Evolutionary conservation across 352 stramenopile genomes (phyloP).

Genomic region (Pythium plurisporium): DNA sequence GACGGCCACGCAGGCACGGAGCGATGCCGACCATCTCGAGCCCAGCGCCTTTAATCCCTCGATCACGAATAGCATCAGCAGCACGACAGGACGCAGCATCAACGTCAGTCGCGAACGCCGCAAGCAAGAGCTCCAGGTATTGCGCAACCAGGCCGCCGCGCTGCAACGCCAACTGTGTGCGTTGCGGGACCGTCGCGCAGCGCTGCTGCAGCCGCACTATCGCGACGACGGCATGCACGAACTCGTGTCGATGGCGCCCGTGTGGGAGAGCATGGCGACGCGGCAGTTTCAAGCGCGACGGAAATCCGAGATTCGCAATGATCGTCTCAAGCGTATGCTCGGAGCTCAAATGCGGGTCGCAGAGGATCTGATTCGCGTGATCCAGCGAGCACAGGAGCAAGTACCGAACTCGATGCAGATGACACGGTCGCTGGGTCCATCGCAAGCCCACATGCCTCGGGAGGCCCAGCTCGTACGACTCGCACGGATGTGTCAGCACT

Average conservation of each 20-base stretch:
- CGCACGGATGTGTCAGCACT: neutral
- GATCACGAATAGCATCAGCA: no score
- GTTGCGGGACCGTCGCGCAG: conserved; percentile 13
- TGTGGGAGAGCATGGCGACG: conserved; percentile 25
- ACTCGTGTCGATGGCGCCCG: conserved; percentile 7
- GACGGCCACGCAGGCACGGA: no score
- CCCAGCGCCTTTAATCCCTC: no score
- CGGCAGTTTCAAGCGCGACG: conserved; percentile 20
- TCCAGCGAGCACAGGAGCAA: conserved; percentile 1
- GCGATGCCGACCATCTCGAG: no score
- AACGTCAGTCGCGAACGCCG: conserved; percentile 20
- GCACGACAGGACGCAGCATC: conserved; percentile 5
- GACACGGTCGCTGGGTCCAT: neutral
- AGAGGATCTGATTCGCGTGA: conserved; percentile 6
- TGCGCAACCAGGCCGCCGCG: conserved; percentile 22
- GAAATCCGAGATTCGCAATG: conserved; percentile 13
- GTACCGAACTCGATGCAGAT: neutral
- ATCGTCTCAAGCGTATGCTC: conserved; percentile 6
- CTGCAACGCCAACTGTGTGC: conserved; percentile 23
- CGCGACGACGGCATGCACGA: neutral
- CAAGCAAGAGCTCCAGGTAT: conserved; percentile 28
- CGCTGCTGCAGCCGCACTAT: conserved; percentile 11
- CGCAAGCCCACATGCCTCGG: neutral
- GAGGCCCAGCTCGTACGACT: neutral
- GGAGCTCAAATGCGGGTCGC: neutral